These are phyloP conservation scores for Candida sp. DNA, from an alignment of 1,139 yeast genomes.

Conservation along the genomic window DNA sequence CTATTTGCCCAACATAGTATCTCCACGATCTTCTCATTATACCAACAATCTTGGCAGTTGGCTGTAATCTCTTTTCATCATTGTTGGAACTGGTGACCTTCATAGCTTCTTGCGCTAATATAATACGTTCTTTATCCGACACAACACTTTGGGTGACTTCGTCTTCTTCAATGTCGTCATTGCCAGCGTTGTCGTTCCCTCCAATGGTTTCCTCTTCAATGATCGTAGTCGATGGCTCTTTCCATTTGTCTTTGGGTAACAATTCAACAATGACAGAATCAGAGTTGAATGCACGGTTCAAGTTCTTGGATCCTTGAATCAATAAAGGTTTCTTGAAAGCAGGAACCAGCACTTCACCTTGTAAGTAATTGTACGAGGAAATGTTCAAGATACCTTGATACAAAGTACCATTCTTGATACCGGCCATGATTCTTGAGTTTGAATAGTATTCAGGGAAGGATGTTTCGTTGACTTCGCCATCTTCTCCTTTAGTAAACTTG, in stretches of 20 bases:
- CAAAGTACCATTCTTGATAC: constrained; percentile 83
- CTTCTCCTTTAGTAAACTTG: constrained; percentile 21
- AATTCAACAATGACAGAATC: constrained; percentile 93
- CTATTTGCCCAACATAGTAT: constrained; percentile 93
- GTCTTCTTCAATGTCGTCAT: constrained; percentile 44
- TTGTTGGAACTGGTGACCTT: constrained; percentile 47
- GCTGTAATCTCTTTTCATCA: constrained; percentile 60
- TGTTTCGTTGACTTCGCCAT: constrained; percentile 39
- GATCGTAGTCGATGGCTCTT: constrained; percentile 78
- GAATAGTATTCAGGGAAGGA: constrained; percentile 81
- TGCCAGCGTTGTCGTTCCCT: constrained; percentile 65
- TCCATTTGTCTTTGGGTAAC: constrained; percentile 88
- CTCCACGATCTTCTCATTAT: constrained; percentile 94
- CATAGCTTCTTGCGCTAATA: constrained; percentile 79
- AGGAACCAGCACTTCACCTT: constrained; percentile 79
- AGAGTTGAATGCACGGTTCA: constrained; percentile 92
- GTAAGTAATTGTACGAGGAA: constrained; percentile 86
- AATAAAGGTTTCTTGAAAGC: constrained; percentile 84
- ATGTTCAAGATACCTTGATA: constrained; percentile 85
- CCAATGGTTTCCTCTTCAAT: constrained; percentile 74
- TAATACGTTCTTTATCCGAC: constrained; percentile 76
- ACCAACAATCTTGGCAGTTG: constrained; percentile 93
- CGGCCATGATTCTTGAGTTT: constrained; percentile 86
- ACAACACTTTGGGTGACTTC: constrained; percentile 36
- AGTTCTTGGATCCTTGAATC: constrained; percentile 78